These are phyloP conservation scores for Lachnellula cervina DNA, from an alignment of 2,329 filamentous ascomycete species.

Conservation along the genomic window DNA sequence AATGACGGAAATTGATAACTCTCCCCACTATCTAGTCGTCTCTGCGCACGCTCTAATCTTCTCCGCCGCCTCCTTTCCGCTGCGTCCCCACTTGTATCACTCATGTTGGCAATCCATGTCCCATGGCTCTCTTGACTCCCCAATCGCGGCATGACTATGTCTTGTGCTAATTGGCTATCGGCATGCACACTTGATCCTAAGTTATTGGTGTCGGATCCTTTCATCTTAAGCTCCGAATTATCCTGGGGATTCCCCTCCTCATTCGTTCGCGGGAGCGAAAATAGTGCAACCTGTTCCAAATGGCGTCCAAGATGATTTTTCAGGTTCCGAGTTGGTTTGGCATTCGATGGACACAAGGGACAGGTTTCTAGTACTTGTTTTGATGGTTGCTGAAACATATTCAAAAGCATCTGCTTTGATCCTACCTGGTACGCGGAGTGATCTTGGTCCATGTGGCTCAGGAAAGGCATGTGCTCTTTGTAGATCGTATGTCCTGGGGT, in stretches of 20 bases:
- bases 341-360: background rate
- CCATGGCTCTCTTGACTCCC: no score
- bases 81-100: no score
- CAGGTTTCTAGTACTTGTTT: background rate
- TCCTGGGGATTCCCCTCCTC: background rate
- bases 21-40: no score
- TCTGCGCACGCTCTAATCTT: no score
- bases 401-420: background rate
- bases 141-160: no score
- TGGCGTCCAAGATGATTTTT: background rate
- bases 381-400: background rate
- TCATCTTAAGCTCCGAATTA: no score
- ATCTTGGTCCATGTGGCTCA: background rate
- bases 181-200: no score
- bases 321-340: background rate
- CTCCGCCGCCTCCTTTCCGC: no score
- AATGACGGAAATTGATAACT: no score
- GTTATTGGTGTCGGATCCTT: no score
- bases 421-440: background rate
- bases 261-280: background rate
- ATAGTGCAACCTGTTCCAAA: slow-evolving; percentile 4
- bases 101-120: no score
- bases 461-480: background rate
- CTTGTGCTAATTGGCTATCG: no score
- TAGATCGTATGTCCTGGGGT: background rate